Evolutionary conservation across 2,329 filamentous ascomycete genomes (phyloP).

Genomic region (Decorospora gaudefroyi): DNA sequence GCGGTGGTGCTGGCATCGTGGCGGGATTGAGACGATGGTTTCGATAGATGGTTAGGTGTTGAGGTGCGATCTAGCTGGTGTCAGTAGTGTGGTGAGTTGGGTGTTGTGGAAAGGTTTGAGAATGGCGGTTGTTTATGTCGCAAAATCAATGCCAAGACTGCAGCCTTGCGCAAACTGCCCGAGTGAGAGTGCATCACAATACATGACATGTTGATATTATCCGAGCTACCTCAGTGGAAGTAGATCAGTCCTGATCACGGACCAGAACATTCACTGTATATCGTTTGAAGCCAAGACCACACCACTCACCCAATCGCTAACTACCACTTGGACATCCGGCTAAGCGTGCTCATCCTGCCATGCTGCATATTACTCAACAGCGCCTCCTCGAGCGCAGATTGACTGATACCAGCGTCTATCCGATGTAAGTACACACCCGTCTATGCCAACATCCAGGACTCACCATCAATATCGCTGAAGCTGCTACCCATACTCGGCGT

Average conservation of each 20-base stretch:
- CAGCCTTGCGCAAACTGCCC: background rate
- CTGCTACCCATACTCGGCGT: constrained; percentile 66
- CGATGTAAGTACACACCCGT: constrained; percentile 10
- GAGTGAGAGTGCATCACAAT: background rate
- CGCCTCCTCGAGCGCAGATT: constrained; percentile 78
- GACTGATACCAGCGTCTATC: constrained; percentile 76
- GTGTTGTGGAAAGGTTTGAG: background rate
- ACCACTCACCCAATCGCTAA: too few relatives aligned
- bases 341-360: constrained; percentile 69
- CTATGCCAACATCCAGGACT: constrained; percentile 12
- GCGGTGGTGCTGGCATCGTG: background rate
- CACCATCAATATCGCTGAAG: constrained; percentile 82
- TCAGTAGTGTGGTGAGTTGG: background rate
- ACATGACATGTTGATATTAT: background rate
- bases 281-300: too few relatives aligned
- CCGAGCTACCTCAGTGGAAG: background rate
- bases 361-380: constrained; percentile 72
- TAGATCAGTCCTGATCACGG: too few relatives aligned
- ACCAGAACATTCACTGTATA: too few relatives aligned
- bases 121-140: background rate
- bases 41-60: background rate
- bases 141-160: constrained; percentile 11
- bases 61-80: background rate
- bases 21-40: background rate
- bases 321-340: constrained; percentile 62